Evolutionary conservation across 1,139 yeast species (phyloP), one percentile per base, ranked within the genome.

Genomic region (Yamadazyma diddensiae): DNA sequence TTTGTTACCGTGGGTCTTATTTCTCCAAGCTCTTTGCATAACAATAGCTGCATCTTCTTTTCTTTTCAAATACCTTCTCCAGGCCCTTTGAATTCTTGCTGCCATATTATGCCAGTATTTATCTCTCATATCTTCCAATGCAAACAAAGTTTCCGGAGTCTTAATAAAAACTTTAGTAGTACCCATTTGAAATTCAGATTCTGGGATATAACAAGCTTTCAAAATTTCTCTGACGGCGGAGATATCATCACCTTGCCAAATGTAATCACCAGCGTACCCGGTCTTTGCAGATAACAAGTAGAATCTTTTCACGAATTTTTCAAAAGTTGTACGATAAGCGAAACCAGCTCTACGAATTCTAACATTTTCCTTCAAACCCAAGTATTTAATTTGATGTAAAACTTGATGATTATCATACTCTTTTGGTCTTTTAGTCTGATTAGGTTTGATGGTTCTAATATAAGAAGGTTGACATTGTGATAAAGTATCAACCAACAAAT

Each of bases 21-120:
- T 81, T 56, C 94, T 78, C 84, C 95, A 87, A 28, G 88, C 82
- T 42, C 82, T 74, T 62, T 94, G 98, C 29, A 92, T 79, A 31
- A 72, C 75, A 41, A 75, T 79, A 1, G 97, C 97, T 16, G 95
- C 92, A 51, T 87, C 95, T 39, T 81, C 83, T 59, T 90, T 82
- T 52, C 86, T 73, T 54, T 81, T 81, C 41, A 82, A 62, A 53
- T 83, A 86, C 47, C 86, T 71, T 65, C 98, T 77, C 90, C 97
- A 88, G 4, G 98, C 97, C 46, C 97, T 76, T 64, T 94, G 99
- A 47, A 94, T 92, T 49, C 95, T 77, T 2, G 95, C 90, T 3
- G 98, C 98, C 95, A 92, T 94, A 50, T 86, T 87, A 53, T 88
- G 94, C 98, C 98, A 94, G 56, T 88, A 94, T 63, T 82, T 84